phyloP scores from a whole-genome alignment of 768 basidiomycete species.

The Lentinus tigrinus region DNA sequence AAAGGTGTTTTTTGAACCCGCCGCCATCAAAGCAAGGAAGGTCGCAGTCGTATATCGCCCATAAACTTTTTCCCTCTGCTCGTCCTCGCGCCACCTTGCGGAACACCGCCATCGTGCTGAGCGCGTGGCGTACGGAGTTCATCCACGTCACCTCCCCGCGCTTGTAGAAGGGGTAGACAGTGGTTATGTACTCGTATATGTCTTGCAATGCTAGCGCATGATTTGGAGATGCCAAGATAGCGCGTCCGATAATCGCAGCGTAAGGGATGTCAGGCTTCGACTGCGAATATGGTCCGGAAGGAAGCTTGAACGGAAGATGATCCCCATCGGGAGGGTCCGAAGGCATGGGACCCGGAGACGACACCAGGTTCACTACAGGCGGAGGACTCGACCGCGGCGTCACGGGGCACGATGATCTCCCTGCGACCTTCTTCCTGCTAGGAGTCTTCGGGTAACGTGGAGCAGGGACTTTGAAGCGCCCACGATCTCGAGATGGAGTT shows the following conservation, averaged over 20 bases:
- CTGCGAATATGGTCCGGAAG: constrained; percentile 78
- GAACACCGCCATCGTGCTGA: constrained; percentile 90
- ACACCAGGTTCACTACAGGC: constrained; percentile 69
- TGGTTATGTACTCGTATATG: constrained; percentile 95
- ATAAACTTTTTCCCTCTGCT: constrained; percentile 76
- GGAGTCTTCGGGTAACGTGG: constrained; percentile 19
- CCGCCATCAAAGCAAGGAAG: constrained; percentile 81
- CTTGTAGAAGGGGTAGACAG: constrained; percentile 91
- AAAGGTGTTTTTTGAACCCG: constrained; percentile 69
- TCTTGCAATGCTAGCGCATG: constrained; percentile 90
- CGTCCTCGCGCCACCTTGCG: constrained; percentile 80
- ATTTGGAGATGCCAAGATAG: constrained; percentile 80
- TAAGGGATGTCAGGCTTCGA: constrained; percentile 88
- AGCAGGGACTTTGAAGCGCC: constrained; percentile 16
- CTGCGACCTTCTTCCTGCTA: constrained; percentile 18
- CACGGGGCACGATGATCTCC: constrained; percentile 44
- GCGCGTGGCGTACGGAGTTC: constrained; percentile 96
- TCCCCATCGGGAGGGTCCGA: constrained; percentile 59
- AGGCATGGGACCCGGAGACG: constrained; percentile 80
- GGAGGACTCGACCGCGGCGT: constrained; percentile 68
- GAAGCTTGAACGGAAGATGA: constrained; percentile 73
- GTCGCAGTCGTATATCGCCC: constrained; percentile 86
- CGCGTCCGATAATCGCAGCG: constrained; percentile 94
- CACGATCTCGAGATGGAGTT: constrained; percentile 12
- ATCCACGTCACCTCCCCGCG: constrained; percentile 95